phyloP scores from a whole-genome alignment of 2,329 filamentous ascomycete species.

The Penicillium sclerotiorum region DNA sequence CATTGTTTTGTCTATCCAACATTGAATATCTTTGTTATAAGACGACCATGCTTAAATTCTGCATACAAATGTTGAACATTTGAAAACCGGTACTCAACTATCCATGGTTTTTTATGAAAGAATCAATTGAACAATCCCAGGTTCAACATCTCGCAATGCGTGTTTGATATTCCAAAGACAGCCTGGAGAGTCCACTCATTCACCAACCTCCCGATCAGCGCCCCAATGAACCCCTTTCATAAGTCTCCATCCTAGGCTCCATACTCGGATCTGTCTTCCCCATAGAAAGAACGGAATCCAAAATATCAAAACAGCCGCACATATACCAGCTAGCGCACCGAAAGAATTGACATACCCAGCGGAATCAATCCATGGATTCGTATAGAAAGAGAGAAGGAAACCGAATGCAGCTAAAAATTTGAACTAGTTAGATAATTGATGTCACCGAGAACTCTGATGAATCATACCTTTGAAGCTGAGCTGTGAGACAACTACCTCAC shows the following conservation, averaged over 20 bases:
- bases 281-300: constrained; percentile 7
- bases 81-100: too few relatives aligned
- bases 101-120: too few relatives aligned
- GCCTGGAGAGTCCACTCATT: too few relatives aligned
- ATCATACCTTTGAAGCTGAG: constrained; percentile 9
- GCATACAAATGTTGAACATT: too few relatives aligned
- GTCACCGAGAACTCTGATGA: background rate
- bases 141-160: too few relatives aligned
- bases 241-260: background rate
- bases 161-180: too few relatives aligned
- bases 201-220: constrained; percentile 3
- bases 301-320: constrained; percentile 3
- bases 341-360: constrained; percentile 5
- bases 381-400: constrained; percentile 11
- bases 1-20: too few relatives aligned
- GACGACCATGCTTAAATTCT: too few relatives aligned
- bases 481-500: constrained; percentile 9
- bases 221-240: constrained; percentile 4
- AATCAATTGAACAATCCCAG: too few relatives aligned
- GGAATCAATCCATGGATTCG: constrained; percentile 9
- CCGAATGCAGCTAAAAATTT: background rate
- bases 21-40: too few relatives aligned
- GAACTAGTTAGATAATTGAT: background rate
- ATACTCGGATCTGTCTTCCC: constrained; percentile 4
- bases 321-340: constrained; percentile 3